Evolutionary conservation across 345 rosid genomes (phyloP).

Genomic region (Cardamine resedifolia): DNA sequence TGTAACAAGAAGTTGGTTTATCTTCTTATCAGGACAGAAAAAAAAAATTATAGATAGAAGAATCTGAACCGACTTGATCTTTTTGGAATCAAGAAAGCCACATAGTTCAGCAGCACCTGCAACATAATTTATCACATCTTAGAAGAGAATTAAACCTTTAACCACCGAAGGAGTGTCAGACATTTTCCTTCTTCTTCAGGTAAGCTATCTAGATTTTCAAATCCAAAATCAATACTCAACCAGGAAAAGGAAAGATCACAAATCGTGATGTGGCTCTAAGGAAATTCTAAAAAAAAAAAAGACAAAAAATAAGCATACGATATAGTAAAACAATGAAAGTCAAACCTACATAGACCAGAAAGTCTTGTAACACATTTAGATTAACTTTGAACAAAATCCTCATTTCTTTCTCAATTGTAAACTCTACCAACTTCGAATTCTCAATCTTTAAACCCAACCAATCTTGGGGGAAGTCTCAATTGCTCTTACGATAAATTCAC

Average conservation of each 20-base stretch:
- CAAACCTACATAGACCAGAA: neutral
- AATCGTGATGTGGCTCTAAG: constrained; percentile 1
- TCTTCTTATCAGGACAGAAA: neutral
- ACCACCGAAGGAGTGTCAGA: neutral
- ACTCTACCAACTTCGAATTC: constrained; percentile 6
- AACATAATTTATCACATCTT: constrained; percentile 15
- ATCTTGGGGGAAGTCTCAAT: neutral
- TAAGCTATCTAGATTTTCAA: constrained; percentile 5
- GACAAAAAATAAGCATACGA: neutral
- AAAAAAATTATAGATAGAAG: neutral
- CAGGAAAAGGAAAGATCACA: neutral
- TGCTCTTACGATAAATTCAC: neutral
- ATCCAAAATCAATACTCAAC: neutral
- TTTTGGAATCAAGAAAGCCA: constrained; percentile 81
- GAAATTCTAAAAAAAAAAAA: neutral
- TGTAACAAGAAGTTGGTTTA: neutral
- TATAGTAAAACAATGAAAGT: neutral
- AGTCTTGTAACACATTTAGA: constrained; percentile 3
- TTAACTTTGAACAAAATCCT: neutral
- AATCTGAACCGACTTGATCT: constrained; percentile 56
- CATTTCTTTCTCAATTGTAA: neutral
- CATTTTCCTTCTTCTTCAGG: neutral
- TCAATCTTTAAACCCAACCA: neutral
- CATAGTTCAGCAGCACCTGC: constrained; percentile 83
- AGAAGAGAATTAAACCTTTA: constrained; percentile 8